Conservation (phyloP, 805 yeast genomes). For the Ogataea dorogensis region DNA sequence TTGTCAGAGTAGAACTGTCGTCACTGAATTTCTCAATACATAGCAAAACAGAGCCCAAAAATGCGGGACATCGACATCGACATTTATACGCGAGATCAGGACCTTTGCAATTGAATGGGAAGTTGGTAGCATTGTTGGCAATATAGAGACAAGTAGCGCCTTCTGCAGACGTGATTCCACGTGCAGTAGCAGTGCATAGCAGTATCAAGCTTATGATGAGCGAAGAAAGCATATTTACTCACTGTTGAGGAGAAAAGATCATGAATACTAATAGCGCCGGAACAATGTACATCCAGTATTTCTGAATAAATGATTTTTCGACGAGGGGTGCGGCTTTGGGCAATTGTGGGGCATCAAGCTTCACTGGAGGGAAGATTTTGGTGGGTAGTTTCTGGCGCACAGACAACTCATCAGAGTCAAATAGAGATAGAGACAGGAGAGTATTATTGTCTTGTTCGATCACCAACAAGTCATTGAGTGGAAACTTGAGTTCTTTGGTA, state of each 20-base stretch:
- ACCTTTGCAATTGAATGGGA: slow-evolving; percentile 34
- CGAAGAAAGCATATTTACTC: not conserved
- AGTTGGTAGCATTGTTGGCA: slow-evolving; percentile 33
- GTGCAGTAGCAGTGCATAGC: slow-evolving; percentile 15
- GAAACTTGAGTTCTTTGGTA: slow-evolving; percentile 19
- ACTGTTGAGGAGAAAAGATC: slow-evolving; percentile 24
- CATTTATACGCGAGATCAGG: slow-evolving; percentile 37
- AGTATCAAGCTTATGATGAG: not conserved
- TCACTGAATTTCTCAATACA: slow-evolving; percentile 35
- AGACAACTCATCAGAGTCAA: slow-evolving; percentile 5
- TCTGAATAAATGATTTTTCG: slow-evolving; percentile 51
- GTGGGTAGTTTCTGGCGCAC: slow-evolving; percentile 11
- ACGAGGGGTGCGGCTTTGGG: slow-evolving; percentile 12
- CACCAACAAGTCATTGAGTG: slow-evolving; percentile 21
- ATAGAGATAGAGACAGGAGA: slow-evolving; percentile 20
- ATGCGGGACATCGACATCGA: slow-evolving; percentile 35
- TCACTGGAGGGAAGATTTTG: slow-evolving; percentile 15
- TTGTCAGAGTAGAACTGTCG: slow-evolving; percentile 29
- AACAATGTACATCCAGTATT: slow-evolving; percentile 61
- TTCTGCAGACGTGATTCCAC: slow-evolving; percentile 34
- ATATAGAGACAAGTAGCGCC: slow-evolving; percentile 39
- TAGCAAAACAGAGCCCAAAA: slow-evolving; percentile 36
- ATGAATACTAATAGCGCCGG: slow-evolving; percentile 45
- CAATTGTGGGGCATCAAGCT: slow-evolving; percentile 7
- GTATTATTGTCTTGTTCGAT: not conserved